A percentile compares a stretch with the other conserved stretches of the same genome.
Conservation (phyloP, 768 basidiomycete species). For the Fomitopsis serialis region DNA sequence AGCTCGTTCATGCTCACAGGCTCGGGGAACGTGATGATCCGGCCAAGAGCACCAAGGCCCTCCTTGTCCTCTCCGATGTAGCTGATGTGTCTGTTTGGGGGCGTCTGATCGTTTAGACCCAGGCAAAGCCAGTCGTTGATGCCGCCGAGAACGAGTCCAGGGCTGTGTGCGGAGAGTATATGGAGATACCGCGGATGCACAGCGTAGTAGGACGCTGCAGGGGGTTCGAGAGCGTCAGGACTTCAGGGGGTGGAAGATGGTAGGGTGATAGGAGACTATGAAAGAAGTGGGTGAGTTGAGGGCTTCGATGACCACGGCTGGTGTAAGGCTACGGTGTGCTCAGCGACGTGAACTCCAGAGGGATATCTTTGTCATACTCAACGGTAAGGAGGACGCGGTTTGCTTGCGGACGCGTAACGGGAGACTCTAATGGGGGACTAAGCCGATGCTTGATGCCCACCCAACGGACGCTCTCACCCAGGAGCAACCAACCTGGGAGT, state of each 20-base stretch:
- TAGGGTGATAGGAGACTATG: slow-evolving; percentile 82
- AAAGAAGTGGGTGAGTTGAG: slow-evolving; percentile 53
- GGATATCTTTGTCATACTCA: slow-evolving; percentile 27
- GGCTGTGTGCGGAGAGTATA: slow-evolving; percentile 86
- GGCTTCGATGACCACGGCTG: slow-evolving; percentile 66
- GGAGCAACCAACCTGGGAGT: slow-evolving; percentile 27
- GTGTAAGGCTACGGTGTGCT: slow-evolving; percentile 50
- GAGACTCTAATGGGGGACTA: slow-evolving; percentile 25
- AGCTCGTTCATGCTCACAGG: slow-evolving; percentile 56
- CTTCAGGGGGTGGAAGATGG: slow-evolving; percentile 72
- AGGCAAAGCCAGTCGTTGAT: slow-evolving; percentile 87
- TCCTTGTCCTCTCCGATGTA: slow-evolving; percentile 14
- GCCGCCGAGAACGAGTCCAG: slow-evolving; percentile 81
- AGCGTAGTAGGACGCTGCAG: slow-evolving; percentile 78
- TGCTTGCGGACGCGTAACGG: slow-evolving; percentile 23
- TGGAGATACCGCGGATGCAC: slow-evolving; percentile 75
- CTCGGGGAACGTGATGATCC: slow-evolving; percentile 57
- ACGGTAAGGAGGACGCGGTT: slow-evolving; percentile 36
- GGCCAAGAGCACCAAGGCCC: slow-evolving; percentile 52
- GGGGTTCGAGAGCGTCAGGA: slow-evolving; percentile 75
- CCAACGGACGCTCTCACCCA: slow-evolving; percentile 18
- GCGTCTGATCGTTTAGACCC: slow-evolving; percentile 18
- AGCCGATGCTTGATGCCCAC: not conserved
- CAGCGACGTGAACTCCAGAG: not conserved
- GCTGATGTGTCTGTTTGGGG: slow-evolving; percentile 12